These are phyloP conservation scores for Chernovozyma sophiae-reginae DNA, from an alignment of 1,139 yeast genomes.

Conservation along the genomic window DNA sequence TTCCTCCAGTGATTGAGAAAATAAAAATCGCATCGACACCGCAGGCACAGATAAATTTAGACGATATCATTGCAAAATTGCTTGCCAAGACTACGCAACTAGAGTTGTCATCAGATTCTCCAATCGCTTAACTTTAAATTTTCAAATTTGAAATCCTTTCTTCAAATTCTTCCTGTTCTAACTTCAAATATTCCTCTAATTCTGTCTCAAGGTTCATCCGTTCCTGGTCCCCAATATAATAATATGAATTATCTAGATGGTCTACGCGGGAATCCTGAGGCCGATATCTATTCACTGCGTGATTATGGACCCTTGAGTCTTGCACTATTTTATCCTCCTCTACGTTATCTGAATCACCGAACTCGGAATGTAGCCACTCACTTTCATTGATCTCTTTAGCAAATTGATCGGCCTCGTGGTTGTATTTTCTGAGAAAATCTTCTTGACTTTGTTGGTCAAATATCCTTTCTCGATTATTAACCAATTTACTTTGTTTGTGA, in stretches of 20 bases:
- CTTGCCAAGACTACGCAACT: too few relatives aligned
- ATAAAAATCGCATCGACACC: too few relatives aligned
- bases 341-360: background rate
- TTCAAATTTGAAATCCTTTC: slow-evolving; percentile 1
- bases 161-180: slow-evolving; percentile 6
- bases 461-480: slow-evolving; percentile 21
- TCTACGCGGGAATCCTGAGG: too few relatives aligned
- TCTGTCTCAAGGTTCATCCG: slow-evolving; percentile 3
- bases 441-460: slow-evolving; percentile 18
- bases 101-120: too few relatives aligned
- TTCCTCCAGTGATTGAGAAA: too few relatives aligned
- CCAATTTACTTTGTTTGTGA: slow-evolving; percentile 22
- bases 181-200: slow-evolving; percentile 4
- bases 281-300: too few relatives aligned
- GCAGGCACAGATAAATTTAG: too few relatives aligned
- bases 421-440: background rate
- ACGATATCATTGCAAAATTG: too few relatives aligned
- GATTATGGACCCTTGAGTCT: too few relatives aligned
- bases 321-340: background rate
- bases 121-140: too few relatives aligned
- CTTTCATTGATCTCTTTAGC: background rate
- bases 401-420: slow-evolving; percentile 1
- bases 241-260: too few relatives aligned
- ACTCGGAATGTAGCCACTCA: background rate
- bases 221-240: slow-evolving; percentile 5